A percentile compares a stretch with the other conserved stretches of the same genome.
Evolutionary conservation across 2,329 filamentous ascomycete species (phyloP).

Genomic region (Cladosporium sp.): DNA sequence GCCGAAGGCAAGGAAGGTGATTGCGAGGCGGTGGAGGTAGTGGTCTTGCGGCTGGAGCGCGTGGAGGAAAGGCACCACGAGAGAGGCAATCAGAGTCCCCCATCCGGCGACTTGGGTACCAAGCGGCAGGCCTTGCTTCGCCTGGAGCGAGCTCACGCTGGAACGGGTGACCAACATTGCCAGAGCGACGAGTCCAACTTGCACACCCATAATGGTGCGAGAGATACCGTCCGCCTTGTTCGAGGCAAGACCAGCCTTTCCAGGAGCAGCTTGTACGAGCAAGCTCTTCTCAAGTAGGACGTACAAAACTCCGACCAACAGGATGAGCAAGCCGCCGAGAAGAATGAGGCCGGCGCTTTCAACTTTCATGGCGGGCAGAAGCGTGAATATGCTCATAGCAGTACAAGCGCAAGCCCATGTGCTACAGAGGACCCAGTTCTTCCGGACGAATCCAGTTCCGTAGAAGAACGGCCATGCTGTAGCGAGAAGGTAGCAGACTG

Average conservation of each 20-base stretch:
- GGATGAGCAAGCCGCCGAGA: conserved; percentile 72
- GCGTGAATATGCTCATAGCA: conserved; percentile 83
- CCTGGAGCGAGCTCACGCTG: conserved; percentile 76
- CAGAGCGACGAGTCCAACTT: conserved; percentile 71
- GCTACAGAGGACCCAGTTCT: conserved; percentile 56
- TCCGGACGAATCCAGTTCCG: conserved; percentile 63
- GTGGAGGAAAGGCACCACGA: conserved; percentile 76
- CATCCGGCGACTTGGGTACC: conserved; percentile 87
- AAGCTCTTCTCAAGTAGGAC: conserved; percentile 69
- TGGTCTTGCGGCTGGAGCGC: conserved; percentile 72
- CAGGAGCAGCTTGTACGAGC: conserved; percentile 36
- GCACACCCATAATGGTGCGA: conserved; percentile 58
- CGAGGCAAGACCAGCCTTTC: conserved; percentile 24
- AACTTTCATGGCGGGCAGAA: conserved; percentile 78
- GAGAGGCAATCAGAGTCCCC: conserved; percentile 65
- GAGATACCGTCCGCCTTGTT: conserved; percentile 43
- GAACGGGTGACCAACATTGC: conserved; percentile 82
- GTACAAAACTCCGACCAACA: conserved; percentile 67
- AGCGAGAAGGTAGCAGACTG: conserved; percentile 68
- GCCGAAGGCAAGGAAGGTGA: conserved; percentile 87
- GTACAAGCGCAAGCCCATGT: conserved; percentile 73
- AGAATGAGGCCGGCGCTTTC: conserved; percentile 70
- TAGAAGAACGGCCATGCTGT: conserved; percentile 72
- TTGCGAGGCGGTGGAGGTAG: conserved; percentile 81
- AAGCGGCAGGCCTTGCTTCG: conserved; percentile 73